Base-by-base conservation (phyloP, 1,284 basidiomycete genomes). In the Rhodotorula sp. region DNA sequence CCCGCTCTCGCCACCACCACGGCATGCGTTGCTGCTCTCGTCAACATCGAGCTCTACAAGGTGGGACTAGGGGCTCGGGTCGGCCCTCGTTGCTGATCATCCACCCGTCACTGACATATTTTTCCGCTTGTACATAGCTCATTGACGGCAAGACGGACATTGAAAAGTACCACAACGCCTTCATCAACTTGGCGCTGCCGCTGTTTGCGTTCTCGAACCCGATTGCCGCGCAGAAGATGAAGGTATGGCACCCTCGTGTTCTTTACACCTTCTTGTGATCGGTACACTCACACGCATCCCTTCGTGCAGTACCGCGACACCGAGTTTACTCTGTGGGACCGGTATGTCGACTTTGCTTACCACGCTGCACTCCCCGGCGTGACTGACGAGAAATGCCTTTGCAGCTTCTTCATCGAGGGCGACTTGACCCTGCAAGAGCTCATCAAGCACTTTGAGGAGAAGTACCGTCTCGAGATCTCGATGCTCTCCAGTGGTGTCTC, bases 141-240 rank as follows among this genome's bases (percentile, higher is more conserved):
- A 94, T 99, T 77, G 97, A 97, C 81, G 54, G 45, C 38, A 63
- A 63, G 62, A 56, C 55, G 54, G 43, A 47, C 19, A 85, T 98
- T 18, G 97, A 99, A 78, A 87, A 91, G 67, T 99, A 93, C 87
- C 98, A 97, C 86, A 99, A 99, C 79, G 93, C 93, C 56, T 99
- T 99, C 82, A 88, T 99, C 79, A 99, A 99, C 83, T 86, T 99
- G 62, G 97, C 97, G 8, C 83, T 99, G 68, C 97, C 97, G 5
- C 99, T 99, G 89, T 97, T 99, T 80, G 97, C 94, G 34, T 99
- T 99, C 85, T 97, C 94, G 2, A 97, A 99, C 80, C 97, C 97
- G 28, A 93, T 99, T 75, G 90, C 89, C 5, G 93, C 95, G n/a
- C 80, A 86, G 74, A 97, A 95, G 85, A 85, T 88, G 77, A 94